Evolutionary conservation across 2,329 filamentous ascomycete species (phyloP), one percentile per base, ranked within the genome.

Genomic region (Ramichloridium luteum): DNA sequence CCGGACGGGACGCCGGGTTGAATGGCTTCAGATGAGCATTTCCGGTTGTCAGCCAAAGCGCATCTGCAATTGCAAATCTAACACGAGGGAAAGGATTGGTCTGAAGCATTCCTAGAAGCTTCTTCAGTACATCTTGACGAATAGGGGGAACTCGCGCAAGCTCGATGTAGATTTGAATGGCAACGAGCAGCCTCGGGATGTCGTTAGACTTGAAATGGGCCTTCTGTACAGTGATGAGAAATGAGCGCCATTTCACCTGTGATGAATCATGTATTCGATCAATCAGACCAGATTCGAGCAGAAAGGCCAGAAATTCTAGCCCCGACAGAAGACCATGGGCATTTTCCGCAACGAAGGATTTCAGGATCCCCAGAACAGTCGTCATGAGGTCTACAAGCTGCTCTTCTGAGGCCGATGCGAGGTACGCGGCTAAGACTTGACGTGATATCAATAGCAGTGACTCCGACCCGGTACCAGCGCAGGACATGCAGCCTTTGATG

Each of bases 151-250:
- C 53, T n/a, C 51, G 47, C 3, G 74, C 72, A 15, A 93, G 58
- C 1, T 74, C 74, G 3, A 76, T 72, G 56, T 94, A 96, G 9
- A 90, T 70, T 47, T 77, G 79, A 38, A 92, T 62, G 13, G 81
- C 83, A 1, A 83, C 80, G 51, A 83, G 72, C 1, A 96, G 66
- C 54, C 90, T 88, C 30, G 77, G 72, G 26, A 93, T 72, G 52
- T 83, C 90, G 13, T 78, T 74, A 1, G 79, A 80, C 58, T 86
- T 88, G 61, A 80, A 86, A 41, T 86, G 80, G 1, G 80, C 70
- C 55, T 78, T 84, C 49, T 92, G 83, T 3, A 79, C 72, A 20
- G 74, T 64, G 5, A 75, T 62, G 37, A 85, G 83, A 3, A 93
- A 58, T 5, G 56, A 64, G 38, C 72, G 72, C 50, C 68, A 70